Evolutionary conservation across 306 rosid genomes (phyloP), one percentile per base, ranked within the genome.

Genomic region (Prosopis cineraria): DNA sequence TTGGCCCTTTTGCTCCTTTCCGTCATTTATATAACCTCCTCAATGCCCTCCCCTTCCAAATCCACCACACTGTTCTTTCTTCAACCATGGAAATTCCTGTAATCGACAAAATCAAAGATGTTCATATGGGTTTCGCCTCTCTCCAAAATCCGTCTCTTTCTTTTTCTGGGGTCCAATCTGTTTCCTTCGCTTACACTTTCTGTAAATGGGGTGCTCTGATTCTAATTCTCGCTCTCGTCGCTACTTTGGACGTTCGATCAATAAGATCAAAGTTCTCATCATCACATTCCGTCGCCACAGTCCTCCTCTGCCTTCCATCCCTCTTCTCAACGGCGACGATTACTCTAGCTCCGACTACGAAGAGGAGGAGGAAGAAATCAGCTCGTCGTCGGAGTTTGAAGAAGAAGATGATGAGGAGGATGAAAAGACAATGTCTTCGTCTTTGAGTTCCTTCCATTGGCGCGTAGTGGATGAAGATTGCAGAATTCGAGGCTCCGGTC

Each of bases 121-220:
- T 91, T 16, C 83, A 73, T 24, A 27, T 73, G 29, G 80, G 58
- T 39, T 44, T 81, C 4, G 56, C 60, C 58, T 78, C 88, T 19
- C 68, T 89, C 13, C 86, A 87, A 83, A 62, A 80, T 74, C 88
- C 50, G 0, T 47, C 84, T 0, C 24, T 88, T 9, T 17, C 85
- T 1, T n/a, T n/a, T n/a, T 44, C 91, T 48, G 73, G 53, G 0
- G 11, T 74, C n/a, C 82, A 82, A 41, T 22, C 73, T 12, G 34
- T 81, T 68, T 83, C 88, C 41, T 59, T 68, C 20, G 40, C 87
- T 62, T 68, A 64, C 37, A 69, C 52, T 58, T 65, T 92, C 60
- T 90, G 90, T 80, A 88, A 83, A 83, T 89, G 90, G 91, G 62
- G 90, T 11, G 91, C 90, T 72, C 5, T 95, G 3, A 47, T 93